These are phyloP conservation scores for Aspergillus alliaceus DNA, from an alignment of 2,329 filamentous ascomycete genomes.

Conservation along the genomic window DNA sequence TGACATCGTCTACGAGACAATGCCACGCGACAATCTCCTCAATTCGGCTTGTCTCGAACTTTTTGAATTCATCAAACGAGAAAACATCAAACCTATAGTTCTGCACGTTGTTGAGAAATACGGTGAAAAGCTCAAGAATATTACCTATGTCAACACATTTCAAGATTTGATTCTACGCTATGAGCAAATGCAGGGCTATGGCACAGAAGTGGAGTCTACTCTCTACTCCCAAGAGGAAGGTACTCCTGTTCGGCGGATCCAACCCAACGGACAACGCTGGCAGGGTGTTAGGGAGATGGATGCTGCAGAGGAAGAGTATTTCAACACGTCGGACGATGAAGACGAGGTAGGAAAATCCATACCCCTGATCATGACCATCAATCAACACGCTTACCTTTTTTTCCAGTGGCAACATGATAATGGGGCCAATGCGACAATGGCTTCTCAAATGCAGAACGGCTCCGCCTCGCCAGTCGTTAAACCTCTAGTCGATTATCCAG, in stretches of 20 bases:
- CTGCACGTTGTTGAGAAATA: constrained; percentile 83
- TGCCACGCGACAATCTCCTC: constrained; percentile 89
- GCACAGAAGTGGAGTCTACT: constrained; percentile 59
- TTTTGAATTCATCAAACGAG: constrained; percentile 85
- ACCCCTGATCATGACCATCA: background rate
- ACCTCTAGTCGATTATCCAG: constrained; percentile 86
- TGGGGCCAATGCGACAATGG: constrained; percentile 35
- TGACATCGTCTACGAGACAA: constrained; percentile 77
- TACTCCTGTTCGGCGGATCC: constrained; percentile 46
- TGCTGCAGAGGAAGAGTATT: constrained; percentile 86
- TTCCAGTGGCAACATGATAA: constrained; percentile 38
- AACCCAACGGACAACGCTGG: constrained; percentile 61
- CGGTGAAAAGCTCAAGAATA: constrained; percentile 70
- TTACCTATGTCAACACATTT: constrained; percentile 86
- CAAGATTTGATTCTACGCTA: constrained; percentile 72
- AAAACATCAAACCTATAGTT: constrained; percentile 77
- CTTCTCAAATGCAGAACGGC: constrained; percentile 55
- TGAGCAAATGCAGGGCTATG: constrained; percentile 73
- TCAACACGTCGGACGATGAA: constrained; percentile 84
- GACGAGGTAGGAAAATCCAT: constrained; percentile 56
- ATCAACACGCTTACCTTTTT: constrained; percentile 8
- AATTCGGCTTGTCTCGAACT: constrained; percentile 93
- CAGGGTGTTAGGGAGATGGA: constrained; percentile 80
- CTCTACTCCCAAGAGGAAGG: constrained; percentile 73
- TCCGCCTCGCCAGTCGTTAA: constrained; percentile 60